Percentiles rank a stretch among this genome's conserved stretches.
Conservation (phyloP, 208 protist species). For the Acanthamoeba royreba region DNA sequence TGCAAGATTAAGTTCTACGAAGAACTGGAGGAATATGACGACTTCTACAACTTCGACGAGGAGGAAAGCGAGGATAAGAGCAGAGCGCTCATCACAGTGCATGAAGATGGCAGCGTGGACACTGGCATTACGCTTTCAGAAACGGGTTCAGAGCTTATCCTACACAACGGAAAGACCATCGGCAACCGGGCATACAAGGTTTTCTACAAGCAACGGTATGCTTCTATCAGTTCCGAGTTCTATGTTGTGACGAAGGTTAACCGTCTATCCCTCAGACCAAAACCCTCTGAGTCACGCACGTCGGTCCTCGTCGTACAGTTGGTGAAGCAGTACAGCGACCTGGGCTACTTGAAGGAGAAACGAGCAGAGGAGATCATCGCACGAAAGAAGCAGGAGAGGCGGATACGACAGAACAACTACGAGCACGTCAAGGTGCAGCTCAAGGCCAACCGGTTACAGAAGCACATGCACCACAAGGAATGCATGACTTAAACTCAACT, state of each 20-base stretch:
- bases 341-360: slow-evolving; percentile 17
- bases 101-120: not conserved
- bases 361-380: not conserved
- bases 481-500: slow-evolving; percentile 2
- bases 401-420: not conserved
- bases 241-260: not conserved
- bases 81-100: not conserved
- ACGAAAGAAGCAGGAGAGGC: not conserved
- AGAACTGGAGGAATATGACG: slow-evolving; percentile 65
- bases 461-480: slow-evolving; percentile 21
- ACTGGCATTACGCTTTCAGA: not conserved
- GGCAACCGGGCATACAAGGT: not conserved
- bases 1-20: slow-evolving; percentile 72
- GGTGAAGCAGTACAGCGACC: slow-evolving; percentile 27
- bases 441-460: not conserved
- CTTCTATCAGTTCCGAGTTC: not conserved
- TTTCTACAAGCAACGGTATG: slow-evolving; percentile 22
- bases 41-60: slow-evolving; percentile 77
- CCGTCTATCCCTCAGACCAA: not conserved
- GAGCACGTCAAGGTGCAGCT: slow-evolving; percentile 1
- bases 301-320: slow-evolving; percentile 20
- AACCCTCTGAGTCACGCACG: not conserved
- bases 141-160: not conserved
- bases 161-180: not conserved
- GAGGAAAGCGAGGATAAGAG: not conserved